Evolutionary conservation across 2,329 filamentous ascomycete genomes (phyloP).

Genomic region (Zymoseptoria brevis): DNA sequence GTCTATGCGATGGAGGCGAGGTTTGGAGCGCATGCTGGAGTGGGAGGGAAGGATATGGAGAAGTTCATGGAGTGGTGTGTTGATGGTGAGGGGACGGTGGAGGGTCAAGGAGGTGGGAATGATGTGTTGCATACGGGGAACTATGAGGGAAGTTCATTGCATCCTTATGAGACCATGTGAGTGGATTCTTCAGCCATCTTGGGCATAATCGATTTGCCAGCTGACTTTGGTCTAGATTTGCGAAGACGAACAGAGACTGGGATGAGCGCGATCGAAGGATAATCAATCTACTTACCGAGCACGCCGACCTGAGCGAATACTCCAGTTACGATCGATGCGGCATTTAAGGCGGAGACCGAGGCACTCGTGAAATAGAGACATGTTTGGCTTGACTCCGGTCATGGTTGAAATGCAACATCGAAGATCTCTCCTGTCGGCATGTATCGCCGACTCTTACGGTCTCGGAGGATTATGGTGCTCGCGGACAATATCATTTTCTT

Average conservation of each 20-base stretch:
- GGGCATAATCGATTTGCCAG: background rate
- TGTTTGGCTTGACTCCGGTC: too few relatives aligned
- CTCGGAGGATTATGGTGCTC: too few relatives aligned
- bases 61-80: constrained; percentile 15
- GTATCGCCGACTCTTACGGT: too few relatives aligned
- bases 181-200: background rate
- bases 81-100: background rate
- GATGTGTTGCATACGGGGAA: constrained; percentile 8
- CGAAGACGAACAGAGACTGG: constrained; percentile 12
- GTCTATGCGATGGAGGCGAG: constrained; percentile 12
- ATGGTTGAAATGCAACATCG: too few relatives aligned
- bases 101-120: background rate
- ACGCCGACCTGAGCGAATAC: constrained; percentile 8
- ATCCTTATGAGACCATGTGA: constrained; percentile 16
- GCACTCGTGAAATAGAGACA: too few relatives aligned
- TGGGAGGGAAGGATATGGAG: constrained; percentile 6
- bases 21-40: constrained; percentile 9
- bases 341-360: too few relatives aligned
- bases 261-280: constrained; percentile 7
- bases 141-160: constrained; percentile 8
- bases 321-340: constrained; percentile 13
- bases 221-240: constrained; percentile 4
- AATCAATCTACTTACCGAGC: constrained; percentile 12
- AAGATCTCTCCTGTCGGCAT: too few relatives aligned
- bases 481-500: too few relatives aligned